Base-by-base conservation (phyloP, 2,329 filamentous ascomycete genomes). In the Fusarium mundagurra region DNA sequence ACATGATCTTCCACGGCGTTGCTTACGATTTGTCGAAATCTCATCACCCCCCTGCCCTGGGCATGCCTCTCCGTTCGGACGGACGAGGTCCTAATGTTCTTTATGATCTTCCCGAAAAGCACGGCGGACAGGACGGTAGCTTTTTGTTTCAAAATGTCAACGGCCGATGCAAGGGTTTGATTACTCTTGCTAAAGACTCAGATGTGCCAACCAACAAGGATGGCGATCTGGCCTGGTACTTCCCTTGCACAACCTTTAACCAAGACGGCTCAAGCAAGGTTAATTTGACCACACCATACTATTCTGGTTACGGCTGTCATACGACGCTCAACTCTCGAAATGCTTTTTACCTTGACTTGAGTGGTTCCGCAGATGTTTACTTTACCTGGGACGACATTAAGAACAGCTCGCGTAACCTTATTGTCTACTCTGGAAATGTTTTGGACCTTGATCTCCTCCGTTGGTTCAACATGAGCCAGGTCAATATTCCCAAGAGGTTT, bases 121-220 rank as follows among this genome's bases (percentile, higher is more conserved):
- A 96, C 77, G 92, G 92, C 63, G 96, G 95, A n/a, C 89, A 93
- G 82, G 97, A 99, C 81, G 96, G 94, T 66, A 98, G 95, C 80
- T 99, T 99, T 81, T 85, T 99, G 80, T 99, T 99, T 84, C 96
- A 99, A 82, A 97, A 98, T 76, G 96, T 99, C 82, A 99, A 99
- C 78, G 97, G 96, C 54, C 93, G 93, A 72, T 99, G 96, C 88
- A 99, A 98, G 85, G 93, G 89, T 16, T 84, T 98, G 64, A 98
- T 99, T 80, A 97, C 90, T 2, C 83, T 88, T 13, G 90, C 92
- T 3, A 81, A 88, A 3, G 86, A 86, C 63, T 97, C 95, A 2
- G 92, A 94, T 77, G 91, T 99, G 14, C 94, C 95, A 3, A 93
- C 92, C 11, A 92, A 97, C 80, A 84, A 82, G 33, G 84, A 92